Evolutionary conservation across 2,329 filamentous ascomycete genomes (phyloP).

Genomic region (Venturia oleaginea): DNA sequence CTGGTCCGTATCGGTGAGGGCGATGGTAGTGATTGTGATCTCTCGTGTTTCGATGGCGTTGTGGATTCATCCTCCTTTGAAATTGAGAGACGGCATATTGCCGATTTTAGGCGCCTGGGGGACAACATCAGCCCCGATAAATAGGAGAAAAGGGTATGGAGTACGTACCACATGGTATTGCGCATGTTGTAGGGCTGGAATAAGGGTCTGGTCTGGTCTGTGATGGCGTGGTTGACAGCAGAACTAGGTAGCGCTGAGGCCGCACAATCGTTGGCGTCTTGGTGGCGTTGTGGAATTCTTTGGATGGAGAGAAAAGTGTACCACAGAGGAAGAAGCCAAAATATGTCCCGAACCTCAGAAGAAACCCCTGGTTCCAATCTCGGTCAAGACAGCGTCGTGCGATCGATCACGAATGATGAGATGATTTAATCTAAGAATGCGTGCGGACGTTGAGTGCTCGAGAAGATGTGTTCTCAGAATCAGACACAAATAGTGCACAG

Average conservation of each 20-base stretch:
- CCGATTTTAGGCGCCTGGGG: neutral
- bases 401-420: neutral
- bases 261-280: neutral
- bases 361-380: neutral
- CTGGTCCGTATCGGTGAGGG: neutral
- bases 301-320: neutral
- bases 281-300: neutral
- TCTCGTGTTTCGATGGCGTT: neutral
- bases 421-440: neutral
- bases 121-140: neutral
- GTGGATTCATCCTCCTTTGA: neutral
- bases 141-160: neutral
- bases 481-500: too few relatives aligned
- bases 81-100: neutral
- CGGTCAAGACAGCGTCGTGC: neutral
- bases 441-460: too few relatives aligned
- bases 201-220: neutral
- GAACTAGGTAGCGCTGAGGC: neutral
- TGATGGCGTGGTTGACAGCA: too few relatives aligned
- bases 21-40: neutral
- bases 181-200: neutral
- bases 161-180: conserved; percentile 1
- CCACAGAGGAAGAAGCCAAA: too few relatives aligned
- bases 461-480: too few relatives aligned
- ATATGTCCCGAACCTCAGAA: too few relatives aligned